These are phyloP conservation scores for Cinnamomum chago DNA, from an alignment of 164 flowering plant species.

Conservation along the genomic window DNA sequence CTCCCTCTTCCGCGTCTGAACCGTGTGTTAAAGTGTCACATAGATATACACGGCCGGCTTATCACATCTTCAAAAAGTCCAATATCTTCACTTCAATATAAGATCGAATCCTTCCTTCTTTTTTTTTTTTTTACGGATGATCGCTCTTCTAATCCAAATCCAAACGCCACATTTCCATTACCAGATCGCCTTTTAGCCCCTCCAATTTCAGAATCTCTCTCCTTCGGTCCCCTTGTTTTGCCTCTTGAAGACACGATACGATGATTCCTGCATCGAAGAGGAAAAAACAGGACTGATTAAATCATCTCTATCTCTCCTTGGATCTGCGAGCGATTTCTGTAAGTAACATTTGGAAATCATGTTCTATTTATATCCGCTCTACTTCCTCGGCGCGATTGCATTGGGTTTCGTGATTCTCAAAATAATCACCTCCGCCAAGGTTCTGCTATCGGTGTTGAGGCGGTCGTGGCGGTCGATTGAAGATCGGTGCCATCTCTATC, in stretches of 20 bases:
- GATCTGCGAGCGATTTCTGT: not conserved
- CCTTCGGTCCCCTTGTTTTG: not conserved
- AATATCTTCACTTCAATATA: too few relatives aligned
- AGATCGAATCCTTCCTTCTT: not conserved
- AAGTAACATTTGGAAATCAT: not conserved
- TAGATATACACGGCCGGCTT: not conserved
- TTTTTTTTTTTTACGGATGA: too few relatives aligned
- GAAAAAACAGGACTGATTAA: not conserved
- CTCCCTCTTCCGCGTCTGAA: not conserved
- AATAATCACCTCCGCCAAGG: not conserved
- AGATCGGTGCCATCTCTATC: conserved; percentile 45
- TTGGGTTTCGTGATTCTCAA: conserved; percentile 5
- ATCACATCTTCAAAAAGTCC: not conserved
- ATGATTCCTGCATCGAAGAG: not conserved
- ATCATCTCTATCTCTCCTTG: too few relatives aligned
- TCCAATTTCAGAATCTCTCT: not conserved
- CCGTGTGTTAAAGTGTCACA: not conserved
- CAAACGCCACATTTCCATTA: too few relatives aligned
- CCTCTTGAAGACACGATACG: too few relatives aligned
- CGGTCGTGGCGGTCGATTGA: conserved; percentile 27
- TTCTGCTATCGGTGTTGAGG: conserved; percentile 13
- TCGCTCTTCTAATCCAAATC: too few relatives aligned
- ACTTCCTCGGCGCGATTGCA: conserved; percentile 2
- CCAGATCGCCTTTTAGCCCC: not conserved
- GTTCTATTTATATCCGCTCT: not conserved